These are phyloP conservation scores for Phytophthora aleatoria DNA, from an alignment of 352 stramenopile genomes.

Conservation along the genomic window DNA sequence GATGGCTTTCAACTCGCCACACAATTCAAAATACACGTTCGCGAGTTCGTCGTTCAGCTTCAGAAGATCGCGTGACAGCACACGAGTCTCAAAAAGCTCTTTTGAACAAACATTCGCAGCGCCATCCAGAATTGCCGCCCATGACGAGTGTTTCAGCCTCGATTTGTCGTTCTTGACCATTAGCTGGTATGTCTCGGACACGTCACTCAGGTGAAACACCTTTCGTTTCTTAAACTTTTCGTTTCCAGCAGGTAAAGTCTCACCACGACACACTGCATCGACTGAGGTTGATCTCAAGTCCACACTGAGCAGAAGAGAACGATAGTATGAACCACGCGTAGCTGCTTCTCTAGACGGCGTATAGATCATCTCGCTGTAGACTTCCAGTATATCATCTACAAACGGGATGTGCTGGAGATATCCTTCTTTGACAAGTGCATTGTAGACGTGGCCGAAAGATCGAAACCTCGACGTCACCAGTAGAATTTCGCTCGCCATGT, in stretches of 20 bases:
- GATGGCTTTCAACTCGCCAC: constrained; percentile 19
- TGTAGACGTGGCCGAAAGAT: constrained; percentile 38
- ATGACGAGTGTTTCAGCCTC: constrained; percentile 15
- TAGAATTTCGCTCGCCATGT: constrained; percentile 10
- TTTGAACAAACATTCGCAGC: constrained; percentile 27
- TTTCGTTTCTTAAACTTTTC: neutral
- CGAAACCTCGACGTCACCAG: constrained; percentile 17
- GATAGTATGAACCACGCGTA: constrained; percentile 16
- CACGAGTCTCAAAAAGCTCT: constrained; percentile 34
- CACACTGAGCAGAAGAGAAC: constrained; percentile 35
- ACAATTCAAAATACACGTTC: constrained; percentile 35
- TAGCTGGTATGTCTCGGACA: constrained; percentile 31
- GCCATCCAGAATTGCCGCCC: constrained; percentile 25
- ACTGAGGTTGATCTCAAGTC: constrained; percentile 23
- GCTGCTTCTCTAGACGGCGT: constrained; percentile 22
- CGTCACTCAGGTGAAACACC: constrained; percentile 9
- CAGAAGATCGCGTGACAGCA: constrained; percentile 41
- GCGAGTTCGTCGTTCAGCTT: constrained; percentile 39
- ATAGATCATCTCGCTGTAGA: constrained; percentile 37
- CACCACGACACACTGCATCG: constrained; percentile 27
- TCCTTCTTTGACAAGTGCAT: constrained; percentile 24
- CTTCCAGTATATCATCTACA: constrained; percentile 31
- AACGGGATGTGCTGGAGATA: constrained; percentile 30
- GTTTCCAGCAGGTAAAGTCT: neutral
- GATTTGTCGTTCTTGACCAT: constrained; percentile 29